Percentiles rank a stretch among this genome's conserved stretches.
phyloP scores from a whole-genome alignment of 306 rosid species.

The Trifolium repens region DNA sequence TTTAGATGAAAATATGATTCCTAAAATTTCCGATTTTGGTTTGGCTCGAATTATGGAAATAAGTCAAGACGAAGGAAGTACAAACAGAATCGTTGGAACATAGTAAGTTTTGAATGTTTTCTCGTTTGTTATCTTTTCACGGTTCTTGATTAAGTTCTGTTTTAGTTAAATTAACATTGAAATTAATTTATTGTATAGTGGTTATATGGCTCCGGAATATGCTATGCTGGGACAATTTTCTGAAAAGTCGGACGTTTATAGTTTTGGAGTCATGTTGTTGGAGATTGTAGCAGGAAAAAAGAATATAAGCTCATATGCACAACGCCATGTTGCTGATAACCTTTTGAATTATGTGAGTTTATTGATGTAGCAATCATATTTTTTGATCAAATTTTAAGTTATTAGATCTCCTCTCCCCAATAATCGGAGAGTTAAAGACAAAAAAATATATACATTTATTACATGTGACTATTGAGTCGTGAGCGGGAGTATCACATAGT shows the following conservation, averaged over 20 bases:
- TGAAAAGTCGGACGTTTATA: not conserved
- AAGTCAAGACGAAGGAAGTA: conserved; percentile 13
- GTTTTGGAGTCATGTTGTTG: not conserved
- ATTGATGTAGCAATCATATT: too few species aligned
- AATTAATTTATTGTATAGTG: not conserved
- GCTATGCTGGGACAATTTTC: conserved; percentile 4
- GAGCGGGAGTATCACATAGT: too few species aligned
- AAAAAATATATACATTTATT: too few species aligned
- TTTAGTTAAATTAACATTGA: not conserved
- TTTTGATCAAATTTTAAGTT: too few species aligned
- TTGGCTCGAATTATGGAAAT: conserved; percentile 12
- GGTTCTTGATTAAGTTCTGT: too few species aligned
- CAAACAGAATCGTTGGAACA: conserved; percentile 14
- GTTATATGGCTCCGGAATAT: not conserved
- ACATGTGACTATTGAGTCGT: too few species aligned
- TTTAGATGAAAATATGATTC: conserved; percentile 3
- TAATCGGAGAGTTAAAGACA: too few species aligned
- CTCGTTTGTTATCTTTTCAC: not conserved
- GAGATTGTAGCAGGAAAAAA: conserved; percentile 4
- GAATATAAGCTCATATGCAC: not conserved
- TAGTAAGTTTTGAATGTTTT: not conserved
- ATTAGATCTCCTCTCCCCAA: too few species aligned
- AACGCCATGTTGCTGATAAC: not conserved
- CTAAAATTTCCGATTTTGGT: conserved; percentile 6
- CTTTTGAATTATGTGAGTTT: not conserved